Evolutionary conservation across 805 yeast species (phyloP).

Genomic region (Starmerella khaoyaiensis): DNA sequence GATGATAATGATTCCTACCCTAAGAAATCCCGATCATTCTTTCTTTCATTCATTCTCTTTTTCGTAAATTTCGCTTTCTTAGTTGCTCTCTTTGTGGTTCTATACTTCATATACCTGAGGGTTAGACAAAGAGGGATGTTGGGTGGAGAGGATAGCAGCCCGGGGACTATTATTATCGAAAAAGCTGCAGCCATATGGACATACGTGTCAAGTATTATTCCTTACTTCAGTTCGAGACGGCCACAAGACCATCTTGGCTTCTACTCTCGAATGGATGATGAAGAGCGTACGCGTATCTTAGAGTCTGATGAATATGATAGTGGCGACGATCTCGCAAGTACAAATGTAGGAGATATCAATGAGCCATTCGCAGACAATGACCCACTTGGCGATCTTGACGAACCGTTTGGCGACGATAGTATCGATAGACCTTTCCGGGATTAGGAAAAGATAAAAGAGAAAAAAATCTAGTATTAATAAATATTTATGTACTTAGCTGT

Average conservation of each 20-base stretch:
- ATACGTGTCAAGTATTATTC: constrained; percentile 1
- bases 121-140: neutral
- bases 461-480: neutral
- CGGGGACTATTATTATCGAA: too few relatives aligned
- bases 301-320: constrained; percentile 15
- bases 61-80: too few relatives aligned
- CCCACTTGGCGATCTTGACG: neutral
- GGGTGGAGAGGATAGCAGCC: neutral
- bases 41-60: too few relatives aligned
- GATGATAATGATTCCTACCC: too few relatives aligned
- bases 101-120: neutral
- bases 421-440: too few relatives aligned
- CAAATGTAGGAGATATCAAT: too few relatives aligned
- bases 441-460: neutral
- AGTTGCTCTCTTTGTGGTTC: neutral
- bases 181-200: constrained; percentile 8
- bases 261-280: constrained; percentile 27
- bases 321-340: constrained; percentile 1
- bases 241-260: constrained; percentile 23
- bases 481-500: neutral
- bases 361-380: neutral
- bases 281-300: constrained; percentile 25
- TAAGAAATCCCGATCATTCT: too few relatives aligned
- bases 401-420: neutral
- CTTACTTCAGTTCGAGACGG: constrained; percentile 18